These are phyloP conservation scores for Porogramme epimiltina DNA, from an alignment of 1,284 basidiomycete genomes.

Conservation along the genomic window DNA sequence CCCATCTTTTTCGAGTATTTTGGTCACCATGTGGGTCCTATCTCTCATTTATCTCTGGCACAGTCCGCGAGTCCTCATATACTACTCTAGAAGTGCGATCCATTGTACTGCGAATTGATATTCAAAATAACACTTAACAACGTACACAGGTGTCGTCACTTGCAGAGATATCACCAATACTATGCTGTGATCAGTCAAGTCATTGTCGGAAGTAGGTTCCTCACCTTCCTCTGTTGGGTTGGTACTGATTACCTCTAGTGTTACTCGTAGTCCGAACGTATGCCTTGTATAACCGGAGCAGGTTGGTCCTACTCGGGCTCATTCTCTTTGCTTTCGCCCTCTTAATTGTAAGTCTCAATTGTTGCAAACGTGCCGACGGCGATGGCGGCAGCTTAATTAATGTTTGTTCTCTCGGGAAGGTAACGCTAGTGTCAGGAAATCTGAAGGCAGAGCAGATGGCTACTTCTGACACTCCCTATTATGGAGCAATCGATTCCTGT, in stretches of 20 bases:
- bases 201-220: conserved; percentile 10
- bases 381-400: no score
- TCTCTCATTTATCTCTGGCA: conserved; percentile 1
- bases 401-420: no score
- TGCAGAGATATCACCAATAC: conserved; percentile 18
- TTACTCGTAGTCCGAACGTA: conserved; percentile 11
- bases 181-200: conserved; percentile 11
- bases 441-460: neutral
- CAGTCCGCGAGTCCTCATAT: conserved; percentile 6
- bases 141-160: conserved; percentile 8
- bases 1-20: conserved; percentile 21
- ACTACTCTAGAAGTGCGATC: no score
- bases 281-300: conserved; percentile 15
- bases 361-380: no score
- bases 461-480: neutral
- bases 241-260: neutral
- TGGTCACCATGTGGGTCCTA: no score
- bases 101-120: neutral
- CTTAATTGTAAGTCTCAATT: neutral
- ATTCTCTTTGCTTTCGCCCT: neutral
- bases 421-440: neutral
- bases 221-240: neutral
- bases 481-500: neutral
- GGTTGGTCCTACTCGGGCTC: conserved; percentile 3
- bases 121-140: neutral